Evolutionary conservation across 202 grass and related monocot species (phyloP).

Genomic region (Musa balbisiana): DNA sequence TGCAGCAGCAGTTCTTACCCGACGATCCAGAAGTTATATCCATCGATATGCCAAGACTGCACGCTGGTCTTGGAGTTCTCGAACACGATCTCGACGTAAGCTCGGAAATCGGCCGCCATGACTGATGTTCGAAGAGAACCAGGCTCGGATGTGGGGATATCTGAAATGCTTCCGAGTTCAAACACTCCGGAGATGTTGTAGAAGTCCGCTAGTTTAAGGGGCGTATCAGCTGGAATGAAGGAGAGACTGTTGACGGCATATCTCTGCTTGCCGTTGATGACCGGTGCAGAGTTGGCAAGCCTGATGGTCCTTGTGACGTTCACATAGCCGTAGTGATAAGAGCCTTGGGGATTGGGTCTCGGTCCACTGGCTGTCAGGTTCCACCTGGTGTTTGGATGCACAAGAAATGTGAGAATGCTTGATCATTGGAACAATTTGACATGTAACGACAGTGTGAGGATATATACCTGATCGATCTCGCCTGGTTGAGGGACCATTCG

Average conservation of each 20-base stretch:
- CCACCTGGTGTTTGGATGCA: conserved; percentile 45
- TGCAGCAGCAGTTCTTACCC: conserved; percentile 35
- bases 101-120: conserved; percentile 62
- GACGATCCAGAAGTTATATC: conserved; percentile 81
- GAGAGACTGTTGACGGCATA: conserved; percentile 81
- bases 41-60: conserved; percentile 83
- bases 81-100: conserved; percentile 77
- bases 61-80: conserved; percentile 65
- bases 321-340: conserved; percentile 76
- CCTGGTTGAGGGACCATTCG: conserved; percentile 83
- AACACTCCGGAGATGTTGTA: conserved; percentile 85
- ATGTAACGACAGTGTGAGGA: too few relatives aligned
- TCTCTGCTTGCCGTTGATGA: conserved; percentile 63
- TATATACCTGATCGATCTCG: conserved; percentile 57
- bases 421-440: neutral
- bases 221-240: conserved; percentile 50
- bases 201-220: conserved; percentile 83
- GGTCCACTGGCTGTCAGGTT: conserved; percentile 91
- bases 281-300: conserved; percentile 70
- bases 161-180: conserved; percentile 49
- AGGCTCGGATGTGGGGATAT: conserved; percentile 30
- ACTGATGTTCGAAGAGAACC: conserved; percentile 55
- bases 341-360: conserved; percentile 82
- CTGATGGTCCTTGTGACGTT: conserved; percentile 43
- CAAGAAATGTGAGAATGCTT: neutral